Conservation (phyloP, 1,139 yeast species). For the Debaryomycetaceae sp. region DNA sequence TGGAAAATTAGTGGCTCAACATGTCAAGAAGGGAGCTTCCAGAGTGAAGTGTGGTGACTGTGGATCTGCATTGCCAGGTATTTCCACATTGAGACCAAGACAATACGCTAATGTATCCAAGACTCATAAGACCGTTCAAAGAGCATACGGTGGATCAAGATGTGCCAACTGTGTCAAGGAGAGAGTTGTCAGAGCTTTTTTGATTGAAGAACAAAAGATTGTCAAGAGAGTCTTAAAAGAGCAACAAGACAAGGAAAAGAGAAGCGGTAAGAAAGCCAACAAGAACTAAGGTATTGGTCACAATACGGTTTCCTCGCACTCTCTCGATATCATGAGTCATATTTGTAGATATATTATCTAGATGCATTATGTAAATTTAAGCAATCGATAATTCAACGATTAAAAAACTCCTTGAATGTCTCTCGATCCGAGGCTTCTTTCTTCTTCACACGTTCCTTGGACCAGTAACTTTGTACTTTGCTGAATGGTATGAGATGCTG, state of each 20-base stretch:
- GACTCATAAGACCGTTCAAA: slow-evolving; percentile 97
- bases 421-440: slow-evolving; percentile 14
- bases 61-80: slow-evolving; percentile 88
- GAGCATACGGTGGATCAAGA: slow-evolving; percentile 99
- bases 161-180: slow-evolving; percentile 98
- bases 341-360: background rate
- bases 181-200: slow-evolving; percentile 98
- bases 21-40: slow-evolving; percentile 90
- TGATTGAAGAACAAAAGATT: slow-evolving; percentile 98
- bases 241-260: slow-evolving; percentile 81
- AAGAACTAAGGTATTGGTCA: slow-evolving; percentile 27
- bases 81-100: slow-evolving; percentile 95
- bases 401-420: slow-evolving; percentile 15
- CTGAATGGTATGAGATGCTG: slow-evolving; percentile 13
- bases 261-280: slow-evolving; percentile 35
- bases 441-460: slow-evolving; percentile 13
- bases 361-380: background rate
- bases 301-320: background rate
- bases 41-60: slow-evolving; percentile 99
- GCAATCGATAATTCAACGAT: background rate
- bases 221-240: slow-evolving; percentile 98
- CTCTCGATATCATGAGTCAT: background rate
- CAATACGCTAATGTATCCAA: slow-evolving; percentile 91
- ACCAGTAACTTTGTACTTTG: slow-evolving; percentile 19
- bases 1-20: slow-evolving; percentile 96